Conservation (phyloP, 2,329 filamentous ascomycete species). For the Teratosphaeria epicoccoides region DNA sequence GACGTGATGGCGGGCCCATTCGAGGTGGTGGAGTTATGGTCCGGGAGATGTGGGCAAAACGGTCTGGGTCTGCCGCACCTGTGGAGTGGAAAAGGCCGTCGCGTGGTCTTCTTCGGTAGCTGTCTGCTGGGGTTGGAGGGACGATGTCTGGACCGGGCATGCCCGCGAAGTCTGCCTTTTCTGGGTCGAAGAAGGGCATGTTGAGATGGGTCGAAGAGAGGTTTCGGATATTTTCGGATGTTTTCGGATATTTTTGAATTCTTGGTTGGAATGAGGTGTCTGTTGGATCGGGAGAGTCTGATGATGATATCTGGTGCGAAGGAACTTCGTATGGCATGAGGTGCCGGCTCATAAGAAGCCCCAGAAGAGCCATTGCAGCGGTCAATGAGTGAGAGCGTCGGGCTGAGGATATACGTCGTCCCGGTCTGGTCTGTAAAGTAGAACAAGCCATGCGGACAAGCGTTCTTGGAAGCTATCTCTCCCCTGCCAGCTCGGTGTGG, state of each 20-base stretch:
- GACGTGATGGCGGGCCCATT: not conserved
- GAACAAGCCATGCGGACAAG: too few relatives aligned
- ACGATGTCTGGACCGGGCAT: not conserved
- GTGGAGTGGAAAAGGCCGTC: not conserved
- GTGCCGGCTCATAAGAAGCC: not conserved
- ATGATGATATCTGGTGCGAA: not conserved
- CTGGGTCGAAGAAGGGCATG: not conserved
- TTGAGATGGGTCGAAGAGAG: too few relatives aligned
- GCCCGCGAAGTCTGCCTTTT: not conserved
- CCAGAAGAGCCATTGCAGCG: not conserved
- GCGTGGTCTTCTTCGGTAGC: not conserved
- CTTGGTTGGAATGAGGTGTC: too few relatives aligned
- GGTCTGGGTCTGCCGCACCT: not conserved
- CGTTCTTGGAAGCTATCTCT: too few relatives aligned
- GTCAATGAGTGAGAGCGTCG: not conserved
- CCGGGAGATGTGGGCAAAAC: not conserved
- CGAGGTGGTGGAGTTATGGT: not conserved
- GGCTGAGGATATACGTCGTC: too few relatives aligned
- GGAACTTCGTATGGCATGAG: not conserved
- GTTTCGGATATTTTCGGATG: too few relatives aligned
- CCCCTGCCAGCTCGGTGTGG: too few relatives aligned
- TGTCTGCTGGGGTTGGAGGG: not conserved
- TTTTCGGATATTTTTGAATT: not conserved
- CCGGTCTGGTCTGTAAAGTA: too few relatives aligned
- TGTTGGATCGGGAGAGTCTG: too few relatives aligned